Evolutionary conservation across 305 asterid genomes (phyloP).

Genomic region (Lippia alba): DNA sequence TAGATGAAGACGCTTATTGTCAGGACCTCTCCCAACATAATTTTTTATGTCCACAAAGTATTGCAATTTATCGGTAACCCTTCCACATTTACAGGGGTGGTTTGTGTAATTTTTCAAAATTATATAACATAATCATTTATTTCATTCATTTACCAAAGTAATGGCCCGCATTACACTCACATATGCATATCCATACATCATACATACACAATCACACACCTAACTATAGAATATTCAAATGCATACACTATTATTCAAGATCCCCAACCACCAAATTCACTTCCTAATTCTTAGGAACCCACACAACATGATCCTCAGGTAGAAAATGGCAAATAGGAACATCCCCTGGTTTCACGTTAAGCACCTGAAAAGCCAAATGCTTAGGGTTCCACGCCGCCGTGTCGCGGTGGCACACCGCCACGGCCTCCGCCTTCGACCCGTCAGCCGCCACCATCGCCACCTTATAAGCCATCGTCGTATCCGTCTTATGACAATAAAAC

Average conservation of each 20-base stretch:
- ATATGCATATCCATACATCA: conserved; percentile 25
- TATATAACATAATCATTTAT: background rate
- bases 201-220: conserved; percentile 26
- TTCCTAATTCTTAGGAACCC: background rate
- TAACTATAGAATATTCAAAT: conserved; percentile 25
- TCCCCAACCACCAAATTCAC: background rate
- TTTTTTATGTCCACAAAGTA: too few relatives aligned
- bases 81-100: too few relatives aligned
- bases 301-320: background rate
- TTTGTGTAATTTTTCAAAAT: too few relatives aligned
- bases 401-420: conserved; percentile 82
- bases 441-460: conserved; percentile 59
- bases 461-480: conserved; percentile 51
- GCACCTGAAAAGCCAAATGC: conserved; percentile 26
- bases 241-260: conserved; percentile 21
- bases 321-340: background rate
- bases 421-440: conserved; percentile 67
- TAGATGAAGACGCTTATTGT: too few relatives aligned
- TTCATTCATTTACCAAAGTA: conserved; percentile 5
- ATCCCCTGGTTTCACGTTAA: background rate
- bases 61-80: too few relatives aligned
- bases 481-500: conserved; percentile 79
- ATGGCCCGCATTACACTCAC: conserved; percentile 18
- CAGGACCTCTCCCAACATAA: too few relatives aligned
- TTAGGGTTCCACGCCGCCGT: conserved; percentile 91